Evolutionary conservation across 768 basidiomycete species (phyloP).

Genomic region (Boletus rubroflammeus): DNA sequence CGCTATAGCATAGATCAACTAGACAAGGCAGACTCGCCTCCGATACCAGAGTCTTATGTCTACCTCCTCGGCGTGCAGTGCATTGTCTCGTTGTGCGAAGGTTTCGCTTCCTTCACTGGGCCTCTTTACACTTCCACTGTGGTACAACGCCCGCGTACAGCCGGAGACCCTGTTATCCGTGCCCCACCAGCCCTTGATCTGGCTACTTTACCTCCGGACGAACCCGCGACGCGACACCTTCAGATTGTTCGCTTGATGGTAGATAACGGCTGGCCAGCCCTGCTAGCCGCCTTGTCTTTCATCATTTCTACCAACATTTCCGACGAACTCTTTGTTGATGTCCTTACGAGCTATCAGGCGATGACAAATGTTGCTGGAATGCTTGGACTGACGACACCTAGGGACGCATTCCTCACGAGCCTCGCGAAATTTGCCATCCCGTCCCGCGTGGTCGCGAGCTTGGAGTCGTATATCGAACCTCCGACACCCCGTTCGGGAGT

Average conservation of each 20-base stretch:
- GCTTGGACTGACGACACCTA: slow-evolving; percentile 79
- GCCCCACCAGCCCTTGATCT: slow-evolving; percentile 75
- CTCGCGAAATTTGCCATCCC: slow-evolving; percentile 95
- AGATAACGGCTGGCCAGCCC: slow-evolving; percentile 86
- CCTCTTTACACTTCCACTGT: slow-evolving; percentile 73
- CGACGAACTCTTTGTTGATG: slow-evolving; percentile 87
- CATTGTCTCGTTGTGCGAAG: slow-evolving; percentile 81
- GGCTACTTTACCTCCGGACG: slow-evolving; percentile 49
- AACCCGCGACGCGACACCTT: slow-evolving; percentile 55
- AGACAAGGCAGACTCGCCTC: slow-evolving; percentile 93
- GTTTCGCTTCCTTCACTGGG: slow-evolving; percentile 69
- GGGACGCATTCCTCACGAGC: slow-evolving; percentile 89
- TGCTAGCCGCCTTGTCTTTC: slow-evolving; percentile 87
- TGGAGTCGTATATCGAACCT: slow-evolving; percentile 58
- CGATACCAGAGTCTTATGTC: slow-evolving; percentile 90
- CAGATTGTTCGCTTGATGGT: slow-evolving; percentile 71
- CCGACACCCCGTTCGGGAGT: slow-evolving; percentile 59
- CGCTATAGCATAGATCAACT: slow-evolving; percentile 86
- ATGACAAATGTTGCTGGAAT: slow-evolving; percentile 88
- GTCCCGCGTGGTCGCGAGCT: slow-evolving; percentile 76
- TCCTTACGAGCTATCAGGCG: slow-evolving; percentile 75
- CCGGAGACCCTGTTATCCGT: slow-evolving; percentile 61
- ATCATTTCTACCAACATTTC: slow-evolving; percentile 88
- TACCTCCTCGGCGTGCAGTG: slow-evolving; percentile 91
- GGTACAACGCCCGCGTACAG: slow-evolving; percentile 58